Evolutionary conservation across 805 yeast species (phyloP).

Genomic region (Myxozyma neglecta): DNA sequence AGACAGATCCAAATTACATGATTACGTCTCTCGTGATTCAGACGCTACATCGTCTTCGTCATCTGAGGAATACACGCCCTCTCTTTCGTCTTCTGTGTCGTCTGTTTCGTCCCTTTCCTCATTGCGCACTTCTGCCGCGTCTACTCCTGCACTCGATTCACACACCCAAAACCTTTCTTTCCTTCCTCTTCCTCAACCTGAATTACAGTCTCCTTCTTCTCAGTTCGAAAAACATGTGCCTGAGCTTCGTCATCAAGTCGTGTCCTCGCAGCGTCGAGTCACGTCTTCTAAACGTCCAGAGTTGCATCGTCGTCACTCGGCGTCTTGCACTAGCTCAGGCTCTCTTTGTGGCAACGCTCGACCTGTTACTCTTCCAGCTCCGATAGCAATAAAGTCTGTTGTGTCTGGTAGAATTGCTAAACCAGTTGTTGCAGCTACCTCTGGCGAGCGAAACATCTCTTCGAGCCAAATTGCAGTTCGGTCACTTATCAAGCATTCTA

Average conservation of each 20-base stretch:
- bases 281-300: constrained; percentile 1
- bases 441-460: not conserved
- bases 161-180: not conserved
- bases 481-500: constrained; percentile 8
- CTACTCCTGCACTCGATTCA: constrained; percentile 8
- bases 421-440: not conserved
- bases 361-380: not conserved
- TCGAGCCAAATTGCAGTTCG: constrained; percentile 5
- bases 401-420: constrained; percentile 5
- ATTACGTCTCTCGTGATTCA: not conserved
- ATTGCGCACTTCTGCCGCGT: constrained; percentile 11
- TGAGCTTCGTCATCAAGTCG: constrained; percentile 5
- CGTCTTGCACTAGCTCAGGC: constrained; percentile 6
- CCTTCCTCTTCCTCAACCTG: constrained; percentile 10
- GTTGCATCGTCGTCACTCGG: constrained; percentile 23
- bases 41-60: constrained; percentile 12
- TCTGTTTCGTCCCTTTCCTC: constrained; percentile 16
- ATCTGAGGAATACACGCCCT: constrained; percentile 21
- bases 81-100: constrained; percentile 14
- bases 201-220: not conserved
- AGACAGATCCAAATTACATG: not conserved
- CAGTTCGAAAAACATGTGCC: not conserved
- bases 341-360: not conserved
- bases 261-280: not conserved
- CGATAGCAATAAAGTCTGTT: constrained; percentile 1